A percentile compares a stretch with the other conserved stretches of the same genome.
phyloP scores from a whole-genome alignment of 2,329 filamentous ascomycete genomes.

The Colletotrichum truncatum region DNA sequence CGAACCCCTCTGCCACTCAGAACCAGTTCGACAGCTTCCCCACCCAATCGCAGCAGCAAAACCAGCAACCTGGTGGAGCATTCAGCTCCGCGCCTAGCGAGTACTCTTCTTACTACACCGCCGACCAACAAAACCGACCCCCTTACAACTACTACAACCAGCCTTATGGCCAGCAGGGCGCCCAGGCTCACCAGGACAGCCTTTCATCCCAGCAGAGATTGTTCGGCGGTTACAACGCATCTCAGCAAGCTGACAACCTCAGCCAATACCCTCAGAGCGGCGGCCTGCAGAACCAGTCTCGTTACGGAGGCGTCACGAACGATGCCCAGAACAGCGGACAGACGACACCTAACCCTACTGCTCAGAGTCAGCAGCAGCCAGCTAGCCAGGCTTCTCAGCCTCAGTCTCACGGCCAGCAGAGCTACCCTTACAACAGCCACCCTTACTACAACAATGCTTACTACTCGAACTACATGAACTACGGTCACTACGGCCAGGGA shows the following conservation, averaged over 20 bases:
- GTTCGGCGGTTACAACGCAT: constrained; percentile 78
- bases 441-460: constrained; percentile 71
- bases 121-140: constrained; percentile 76
- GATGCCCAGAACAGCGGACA: constrained; percentile 88
- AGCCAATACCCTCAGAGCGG: constrained; percentile 81
- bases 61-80: constrained; percentile 68
- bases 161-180: constrained; percentile 64
- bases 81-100: constrained; percentile 82
- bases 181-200: constrained; percentile 78
- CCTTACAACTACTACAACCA: constrained; percentile 81
- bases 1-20: constrained; percentile 59
- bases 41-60: constrained; percentile 60
- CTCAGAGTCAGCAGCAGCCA: constrained; percentile 60
- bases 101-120: constrained; percentile 87
- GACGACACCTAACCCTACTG: constrained; percentile 86
- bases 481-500: constrained; percentile 63
- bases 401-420: constrained; percentile 54
- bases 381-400: constrained; percentile 53
- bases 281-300: constrained; percentile 63
- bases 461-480: constrained; percentile 68
- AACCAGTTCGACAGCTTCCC: constrained; percentile 70
- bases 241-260: constrained; percentile 67
- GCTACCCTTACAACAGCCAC: constrained; percentile 63
- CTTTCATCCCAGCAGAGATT: constrained; percentile 76
- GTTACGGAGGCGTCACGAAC: constrained; percentile 64